Evolutionary conservation across 257 asterid species (phyloP), one percentile per base, ranked within the genome.

Genomic region (Fraxinus excelsior): DNA sequence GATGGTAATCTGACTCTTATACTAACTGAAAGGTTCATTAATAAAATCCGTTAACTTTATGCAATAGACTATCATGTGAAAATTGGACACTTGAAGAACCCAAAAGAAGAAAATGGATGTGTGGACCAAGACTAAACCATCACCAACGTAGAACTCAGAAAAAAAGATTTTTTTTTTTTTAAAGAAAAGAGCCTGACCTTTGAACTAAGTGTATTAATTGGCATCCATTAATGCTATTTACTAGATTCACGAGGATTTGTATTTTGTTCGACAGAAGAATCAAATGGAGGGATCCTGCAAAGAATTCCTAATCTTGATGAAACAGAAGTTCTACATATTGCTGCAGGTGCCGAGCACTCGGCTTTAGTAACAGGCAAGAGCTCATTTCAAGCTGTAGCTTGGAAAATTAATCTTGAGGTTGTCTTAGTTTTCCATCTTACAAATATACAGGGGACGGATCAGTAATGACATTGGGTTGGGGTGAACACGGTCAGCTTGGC

Each of bases 401-500:
- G 35, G 4, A 26, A 74, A 29, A 23, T 25, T 73, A 65, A 34
- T 77, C 40, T 6, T 65, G 29, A 60, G 13, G n/a, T 40, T 10
- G 7, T n/a, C 65, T 64, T 35, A 44, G 19, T 26, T 53, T 29
- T 19, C n/a, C 23, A 35, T 21, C 5, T 37, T 70, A 14, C 35
- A 26, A 40, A 58, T 46, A 16, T 74, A 68, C 88, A 95, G 99
- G 86, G 32, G 80, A 87, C 53, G 96, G 94, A 74, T 83, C 80
- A 13, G 84, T 95, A 71, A 81, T 93, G 94, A 86, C 97, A 29
- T 95, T 97, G 97, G 99, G 99, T n/a, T 95, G 99, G 99, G 98
- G 97, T 21, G 99, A 95, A 88, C 99, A 95, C 26, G 98, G 98
- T 32, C 99, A 96, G 79, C 96, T 96, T 71, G 99, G 99, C 42